Evolutionary conservation across 345 rosid genomes (phyloP).

Genomic region (Mercurialis annua): DNA sequence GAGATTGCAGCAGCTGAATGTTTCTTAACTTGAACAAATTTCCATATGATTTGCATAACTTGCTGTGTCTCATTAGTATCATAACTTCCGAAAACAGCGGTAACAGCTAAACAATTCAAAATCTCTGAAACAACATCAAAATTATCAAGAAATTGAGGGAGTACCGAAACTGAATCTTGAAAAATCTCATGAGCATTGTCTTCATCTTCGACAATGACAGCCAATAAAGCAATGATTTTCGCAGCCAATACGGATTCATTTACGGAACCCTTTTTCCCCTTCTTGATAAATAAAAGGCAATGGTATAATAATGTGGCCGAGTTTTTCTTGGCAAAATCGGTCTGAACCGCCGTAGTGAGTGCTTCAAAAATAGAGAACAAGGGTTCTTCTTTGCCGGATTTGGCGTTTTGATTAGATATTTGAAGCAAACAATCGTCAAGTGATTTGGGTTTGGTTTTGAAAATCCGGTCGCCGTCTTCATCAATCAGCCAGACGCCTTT

Average conservation of each 20-base stretch:
- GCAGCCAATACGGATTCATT: neutral
- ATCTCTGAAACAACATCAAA: neutral
- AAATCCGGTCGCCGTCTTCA: too few species aligned
- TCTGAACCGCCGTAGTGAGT: neutral
- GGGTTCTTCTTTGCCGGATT: neutral
- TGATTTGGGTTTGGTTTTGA: too few species aligned
- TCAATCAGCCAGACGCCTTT: too few species aligned
- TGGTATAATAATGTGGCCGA: constrained; percentile 1
- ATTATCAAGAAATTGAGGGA: neutral
- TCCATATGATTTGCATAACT: constrained; percentile 9
- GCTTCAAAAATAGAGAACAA: constrained; percentile 4
- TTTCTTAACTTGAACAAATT: neutral
- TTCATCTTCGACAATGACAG: constrained; percentile 1
- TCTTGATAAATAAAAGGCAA: neutral
- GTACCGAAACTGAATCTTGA: constrained; percentile 1
- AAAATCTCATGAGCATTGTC: constrained; percentile 5
- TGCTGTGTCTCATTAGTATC: neutral
- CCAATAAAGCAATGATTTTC: neutral
- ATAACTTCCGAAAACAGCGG: neutral
- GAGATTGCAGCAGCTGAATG: constrained; percentile 12
- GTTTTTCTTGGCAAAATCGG: neutral
- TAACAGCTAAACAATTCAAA: neutral
- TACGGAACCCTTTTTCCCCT: neutral
- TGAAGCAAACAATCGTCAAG: neutral
- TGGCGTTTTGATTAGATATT: neutral